Evolutionary conservation across 805 yeast genomes (phyloP).

Genomic region (Wickerhamomyces xylosicus): DNA sequence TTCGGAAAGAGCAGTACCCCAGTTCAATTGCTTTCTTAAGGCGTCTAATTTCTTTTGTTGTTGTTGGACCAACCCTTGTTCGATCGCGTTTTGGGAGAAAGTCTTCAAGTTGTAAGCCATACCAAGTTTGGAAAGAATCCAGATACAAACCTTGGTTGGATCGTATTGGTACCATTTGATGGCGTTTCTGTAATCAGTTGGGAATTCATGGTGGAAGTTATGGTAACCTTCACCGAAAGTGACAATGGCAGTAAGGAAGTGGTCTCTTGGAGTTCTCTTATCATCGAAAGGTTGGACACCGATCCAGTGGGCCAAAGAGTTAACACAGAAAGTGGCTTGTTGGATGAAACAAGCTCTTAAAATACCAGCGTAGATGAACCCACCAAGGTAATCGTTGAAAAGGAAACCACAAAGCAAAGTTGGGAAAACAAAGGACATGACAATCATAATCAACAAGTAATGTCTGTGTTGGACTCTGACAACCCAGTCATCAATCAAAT

Average conservation of each 20-base stretch:
- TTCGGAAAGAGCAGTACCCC: slow-evolving; percentile 62
- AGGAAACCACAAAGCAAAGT: slow-evolving; percentile 41
- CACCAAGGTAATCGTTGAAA: slow-evolving; percentile 59
- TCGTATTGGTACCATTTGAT: slow-evolving; percentile 83
- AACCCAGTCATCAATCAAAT: slow-evolving; percentile 68
- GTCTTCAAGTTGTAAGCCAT: slow-evolving; percentile 60
- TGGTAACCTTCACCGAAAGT: slow-evolving; percentile 89
- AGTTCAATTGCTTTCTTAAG: slow-evolving; percentile 49
- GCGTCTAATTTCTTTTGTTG: slow-evolving; percentile 70
- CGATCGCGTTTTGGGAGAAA: slow-evolving; percentile 71
- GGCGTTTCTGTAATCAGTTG: slow-evolving; percentile 82
- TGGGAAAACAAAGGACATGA: slow-evolving; percentile 55
- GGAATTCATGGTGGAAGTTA: slow-evolving; percentile 87
- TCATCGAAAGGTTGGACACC: slow-evolving; percentile 84
- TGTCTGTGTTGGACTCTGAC: slow-evolving; percentile 78
- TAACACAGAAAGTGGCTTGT: slow-evolving; percentile 81
- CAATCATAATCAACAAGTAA: slow-evolving; percentile 50
- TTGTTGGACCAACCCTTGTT: slow-evolving; percentile 75
- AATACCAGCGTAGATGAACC: slow-evolving; percentile 68
- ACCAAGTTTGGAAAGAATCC: slow-evolving; percentile 50
- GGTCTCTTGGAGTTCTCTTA: slow-evolving; percentile 81
- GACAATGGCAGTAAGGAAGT: slow-evolving; percentile 67
- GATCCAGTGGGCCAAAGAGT: slow-evolving; percentile 79
- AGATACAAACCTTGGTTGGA: slow-evolving; percentile 65
- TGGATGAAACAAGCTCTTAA: slow-evolving; percentile 61